These are phyloP conservation scores for Passalora sequoiae DNA, from an alignment of 2,329 filamentous ascomycete genomes.

Conservation along the genomic window DNA sequence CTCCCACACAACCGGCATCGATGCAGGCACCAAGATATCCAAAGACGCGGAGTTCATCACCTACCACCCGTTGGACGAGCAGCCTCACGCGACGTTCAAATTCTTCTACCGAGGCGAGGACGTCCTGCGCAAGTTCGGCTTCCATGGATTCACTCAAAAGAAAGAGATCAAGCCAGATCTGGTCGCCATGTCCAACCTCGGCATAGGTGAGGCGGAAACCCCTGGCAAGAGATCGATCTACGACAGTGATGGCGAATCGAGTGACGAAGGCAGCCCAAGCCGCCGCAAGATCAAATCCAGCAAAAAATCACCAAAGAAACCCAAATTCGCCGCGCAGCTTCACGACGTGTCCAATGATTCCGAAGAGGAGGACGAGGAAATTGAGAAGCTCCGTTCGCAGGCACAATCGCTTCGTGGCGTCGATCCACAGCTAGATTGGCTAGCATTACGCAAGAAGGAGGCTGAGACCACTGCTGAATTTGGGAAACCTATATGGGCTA, in stretches of 20 bases:
- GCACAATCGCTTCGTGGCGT: too few relatives aligned
- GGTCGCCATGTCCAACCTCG: not conserved
- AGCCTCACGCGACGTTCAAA: conserved; percentile 12
- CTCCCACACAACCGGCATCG: conserved; percentile 5
- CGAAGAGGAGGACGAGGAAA: too few relatives aligned
- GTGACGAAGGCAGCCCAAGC: not conserved
- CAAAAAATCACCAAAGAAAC: not conserved
- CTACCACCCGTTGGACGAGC: conserved; percentile 2
- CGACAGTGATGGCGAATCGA: not conserved
- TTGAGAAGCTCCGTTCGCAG: too few relatives aligned
- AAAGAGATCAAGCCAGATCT: not conserved
- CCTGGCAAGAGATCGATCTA: not conserved
- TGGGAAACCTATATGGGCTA: not conserved
- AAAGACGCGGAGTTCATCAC: conserved; percentile 2
- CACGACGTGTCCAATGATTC: not conserved
- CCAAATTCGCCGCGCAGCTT: too few relatives aligned
- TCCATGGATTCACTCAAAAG: conserved; percentile 8
- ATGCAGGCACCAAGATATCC: not conserved
- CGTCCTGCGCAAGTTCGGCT: conserved; percentile 11
- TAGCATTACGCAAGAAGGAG: not conserved
- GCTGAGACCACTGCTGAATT: not conserved
- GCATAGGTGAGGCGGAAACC: not conserved
- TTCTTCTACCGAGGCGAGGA: conserved; percentile 17
- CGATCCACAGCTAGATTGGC: not conserved
- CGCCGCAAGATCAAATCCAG: not conserved